These are phyloP conservation scores for Orbilia quercus DNA, from an alignment of 2,329 filamentous ascomycete species.

Conservation along the genomic window DNA sequence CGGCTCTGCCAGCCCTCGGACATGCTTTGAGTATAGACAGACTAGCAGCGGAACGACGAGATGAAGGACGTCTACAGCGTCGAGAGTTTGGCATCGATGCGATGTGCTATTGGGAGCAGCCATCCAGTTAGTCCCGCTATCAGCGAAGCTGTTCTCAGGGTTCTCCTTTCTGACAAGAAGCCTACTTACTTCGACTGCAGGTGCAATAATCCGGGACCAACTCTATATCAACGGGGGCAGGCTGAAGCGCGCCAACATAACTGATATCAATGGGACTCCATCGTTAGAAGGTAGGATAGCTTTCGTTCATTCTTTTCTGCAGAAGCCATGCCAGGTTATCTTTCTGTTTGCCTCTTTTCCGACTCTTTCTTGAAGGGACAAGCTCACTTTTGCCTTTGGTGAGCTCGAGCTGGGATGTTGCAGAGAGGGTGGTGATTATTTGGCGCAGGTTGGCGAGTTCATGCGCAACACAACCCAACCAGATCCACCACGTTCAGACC, in stretches of 20 bases:
- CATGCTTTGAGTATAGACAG: slow-evolving; percentile 23
- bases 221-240: slow-evolving; percentile 48
- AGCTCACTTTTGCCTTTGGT: too few species aligned
- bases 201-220: slow-evolving; percentile 52
- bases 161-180: slow-evolving; percentile 21
- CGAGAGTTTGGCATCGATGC: slow-evolving; percentile 43
- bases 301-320: neutral
- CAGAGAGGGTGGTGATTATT: neutral
- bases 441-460: neutral
- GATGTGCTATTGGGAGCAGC: slow-evolving; percentile 52
- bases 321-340: too few species aligned
- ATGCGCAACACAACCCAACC: neutral
- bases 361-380: too few species aligned
- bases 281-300: slow-evolving; percentile 37
- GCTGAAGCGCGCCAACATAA: slow-evolving; percentile 47
- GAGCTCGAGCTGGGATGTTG: neutral
- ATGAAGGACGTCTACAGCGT: slow-evolving; percentile 12
- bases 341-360: slow-evolving; percentile 1
- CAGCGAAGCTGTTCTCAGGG: slow-evolving; percentile 38
- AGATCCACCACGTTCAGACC: neutral
- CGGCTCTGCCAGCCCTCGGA: slow-evolving; percentile 44
- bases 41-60: slow-evolving; percentile 17
- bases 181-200: slow-evolving; percentile 12
- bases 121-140: slow-evolving; percentile 48
- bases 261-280: slow-evolving; percentile 14